Conservation (phyloP, 768 basidiomycete species). For the Termitomyces sp. region DNA sequence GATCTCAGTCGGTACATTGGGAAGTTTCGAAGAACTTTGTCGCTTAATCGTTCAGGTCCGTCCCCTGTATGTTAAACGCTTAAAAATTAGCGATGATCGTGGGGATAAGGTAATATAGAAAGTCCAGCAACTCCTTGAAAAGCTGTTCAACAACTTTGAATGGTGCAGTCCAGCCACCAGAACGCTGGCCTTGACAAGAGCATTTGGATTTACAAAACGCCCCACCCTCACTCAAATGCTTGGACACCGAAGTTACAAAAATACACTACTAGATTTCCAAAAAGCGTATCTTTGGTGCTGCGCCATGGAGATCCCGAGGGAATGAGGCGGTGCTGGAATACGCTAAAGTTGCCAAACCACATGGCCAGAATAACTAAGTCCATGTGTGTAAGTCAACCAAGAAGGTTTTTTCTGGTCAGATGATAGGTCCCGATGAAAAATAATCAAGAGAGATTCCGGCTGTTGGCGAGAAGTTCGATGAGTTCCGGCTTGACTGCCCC, state of each 20-base stretch:
- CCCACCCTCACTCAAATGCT: background rate
- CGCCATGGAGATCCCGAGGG: constrained; percentile 13
- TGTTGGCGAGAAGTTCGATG: constrained; percentile 8
- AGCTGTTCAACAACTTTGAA: background rate
- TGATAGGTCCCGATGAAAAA: constrained; percentile 8
- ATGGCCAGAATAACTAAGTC: constrained; percentile 8
- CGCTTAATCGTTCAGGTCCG: constrained; percentile 5
- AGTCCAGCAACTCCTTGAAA: background rate
- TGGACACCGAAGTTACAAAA: background rate
- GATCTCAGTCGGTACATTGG: background rate
- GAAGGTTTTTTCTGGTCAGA: constrained; percentile 13
- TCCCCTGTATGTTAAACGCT: constrained; percentile 12
- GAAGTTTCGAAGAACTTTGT: constrained; percentile 10
- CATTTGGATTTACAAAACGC: background rate
- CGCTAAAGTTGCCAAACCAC: constrained; percentile 3
- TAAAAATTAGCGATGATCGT: constrained; percentile 2
- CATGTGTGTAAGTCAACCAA: constrained; percentile 8
- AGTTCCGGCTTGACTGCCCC: constrained; percentile 2
- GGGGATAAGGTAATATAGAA: background rate
- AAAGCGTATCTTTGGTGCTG: background rate
- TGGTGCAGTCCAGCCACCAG: background rate
- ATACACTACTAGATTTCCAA: constrained; percentile 3
- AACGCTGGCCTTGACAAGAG: background rate
- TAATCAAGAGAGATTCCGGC: constrained; percentile 3
- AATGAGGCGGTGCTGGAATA: constrained; percentile 5